Evolutionary conservation across 768 basidiomycete genomes (phyloP).

Genomic region (Lactifluus volemus): DNA sequence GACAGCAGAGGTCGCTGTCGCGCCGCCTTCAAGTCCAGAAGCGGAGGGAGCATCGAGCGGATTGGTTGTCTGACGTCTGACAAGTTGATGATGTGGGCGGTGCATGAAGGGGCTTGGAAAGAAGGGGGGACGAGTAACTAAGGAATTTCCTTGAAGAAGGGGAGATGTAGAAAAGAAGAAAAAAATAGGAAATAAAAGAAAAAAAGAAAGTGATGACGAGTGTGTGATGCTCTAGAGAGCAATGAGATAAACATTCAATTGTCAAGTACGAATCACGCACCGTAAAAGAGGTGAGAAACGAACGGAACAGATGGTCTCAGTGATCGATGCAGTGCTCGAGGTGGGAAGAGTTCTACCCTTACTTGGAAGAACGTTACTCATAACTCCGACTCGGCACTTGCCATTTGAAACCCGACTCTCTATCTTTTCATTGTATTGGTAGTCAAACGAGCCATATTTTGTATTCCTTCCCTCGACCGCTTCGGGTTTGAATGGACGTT

Average conservation of each 20-base stretch:
- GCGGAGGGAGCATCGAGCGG: not conserved
- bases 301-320: too few relatives aligned
- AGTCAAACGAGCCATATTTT: too few relatives aligned
- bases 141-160: not conserved
- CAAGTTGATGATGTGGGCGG: not conserved
- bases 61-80: not conserved
- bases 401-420: too few relatives aligned
- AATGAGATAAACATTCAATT: not conserved
- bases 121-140: conserved; percentile 3
- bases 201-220: conserved; percentile 2
- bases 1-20: not conserved
- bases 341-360: too few relatives aligned
- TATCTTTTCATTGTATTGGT: too few relatives aligned
- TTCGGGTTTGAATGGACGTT: too few relatives aligned
- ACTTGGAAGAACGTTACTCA: too few relatives aligned
- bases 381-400: not conserved
- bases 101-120: not conserved
- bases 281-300: not conserved
- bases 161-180: not conserved
- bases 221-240: not conserved
- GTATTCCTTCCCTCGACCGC: too few relatives aligned
- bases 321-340: too few relatives aligned
- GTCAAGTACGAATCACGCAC: not conserved
- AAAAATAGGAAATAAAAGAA: not conserved
- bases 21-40: not conserved